These are phyloP conservation scores for Poronia punctata DNA, from an alignment of 495 filamentous ascomycete species.

Conservation along the genomic window DNA sequence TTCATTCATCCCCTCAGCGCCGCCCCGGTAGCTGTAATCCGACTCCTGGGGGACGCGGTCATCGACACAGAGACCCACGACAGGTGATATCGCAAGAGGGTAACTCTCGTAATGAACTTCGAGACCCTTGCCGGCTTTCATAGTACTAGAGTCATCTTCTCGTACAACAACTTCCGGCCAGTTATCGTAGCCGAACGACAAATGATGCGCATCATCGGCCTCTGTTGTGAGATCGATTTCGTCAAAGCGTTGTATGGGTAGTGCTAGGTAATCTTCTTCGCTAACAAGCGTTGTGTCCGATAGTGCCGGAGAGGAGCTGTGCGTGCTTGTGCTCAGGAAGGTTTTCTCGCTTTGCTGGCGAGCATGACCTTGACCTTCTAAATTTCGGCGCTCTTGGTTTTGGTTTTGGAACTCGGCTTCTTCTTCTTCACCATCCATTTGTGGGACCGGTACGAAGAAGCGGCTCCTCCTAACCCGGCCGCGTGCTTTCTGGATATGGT, in stretches of 20 bases:
- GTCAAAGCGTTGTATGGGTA: conserved; percentile 15
- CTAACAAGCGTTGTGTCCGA: conserved; percentile 14
- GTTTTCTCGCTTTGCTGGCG: background rate
- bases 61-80: conserved; percentile 11
- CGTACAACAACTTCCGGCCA: conserved; percentile 11
- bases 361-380: conserved; percentile 2
- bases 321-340: conserved; percentile 2
- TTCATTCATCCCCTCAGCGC: conserved; percentile 13
- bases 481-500: background rate
- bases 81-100: conserved; percentile 5
- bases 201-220: conserved; percentile 1
- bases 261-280: conserved; percentile 14
- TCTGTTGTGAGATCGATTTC: conserved; percentile 11
- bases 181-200: conserved; percentile 7
- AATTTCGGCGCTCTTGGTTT: conserved; percentile 1
- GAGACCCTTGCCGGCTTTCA: conserved; percentile 15
- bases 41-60: conserved; percentile 9
- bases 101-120: conserved; percentile 11
- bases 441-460: conserved; percentile 16
- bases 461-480: conserved; percentile 3
- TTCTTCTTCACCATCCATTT: conserved; percentile 9
- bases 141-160: conserved; percentile 5
- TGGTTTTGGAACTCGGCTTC: conserved; percentile 1
- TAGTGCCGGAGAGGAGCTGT: conserved; percentile 16
- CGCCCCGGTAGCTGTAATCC: conserved; percentile 17